Evolutionary conservation across 192 early-diverging fungal species (phyloP).

Genomic region (Borealophlyctis nickersoniae): DNA sequence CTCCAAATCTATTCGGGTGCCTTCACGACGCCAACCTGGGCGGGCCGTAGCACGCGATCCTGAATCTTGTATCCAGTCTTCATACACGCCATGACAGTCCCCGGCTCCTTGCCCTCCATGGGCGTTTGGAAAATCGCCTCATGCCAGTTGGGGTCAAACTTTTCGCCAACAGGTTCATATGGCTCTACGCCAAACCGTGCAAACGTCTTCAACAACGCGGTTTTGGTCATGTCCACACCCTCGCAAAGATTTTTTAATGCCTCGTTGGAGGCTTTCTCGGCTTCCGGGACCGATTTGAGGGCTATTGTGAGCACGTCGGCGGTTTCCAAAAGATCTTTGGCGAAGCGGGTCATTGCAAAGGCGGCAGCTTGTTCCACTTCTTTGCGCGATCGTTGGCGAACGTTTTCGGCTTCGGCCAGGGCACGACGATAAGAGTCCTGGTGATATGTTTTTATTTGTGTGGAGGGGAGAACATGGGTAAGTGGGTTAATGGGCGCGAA

Average conservation of each 20-base stretch:
- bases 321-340: constrained; percentile 90
- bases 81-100: constrained; percentile 81
- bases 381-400: constrained; percentile 80
- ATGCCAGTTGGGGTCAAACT: constrained; percentile 92
- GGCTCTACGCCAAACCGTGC: constrained; percentile 83
- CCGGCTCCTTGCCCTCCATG: constrained; percentile 82
- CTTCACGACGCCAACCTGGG: constrained; percentile 91
- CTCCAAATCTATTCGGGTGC: constrained; percentile 18
- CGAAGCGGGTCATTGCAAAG: constrained; percentile 97
- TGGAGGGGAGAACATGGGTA: too few species aligned
- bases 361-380: constrained; percentile 78
- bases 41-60: constrained; percentile 86
- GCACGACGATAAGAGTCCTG: constrained; percentile 88
- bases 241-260: constrained; percentile 75
- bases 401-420: constrained; percentile 95
- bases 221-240: constrained; percentile 86
- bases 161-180: constrained; percentile 78
- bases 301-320: constrained; percentile 90
- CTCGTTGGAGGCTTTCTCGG: constrained; percentile 48
- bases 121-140: constrained; percentile 94
- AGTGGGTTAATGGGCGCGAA: background rate
- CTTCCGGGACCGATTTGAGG: constrained; percentile 80
- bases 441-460: constrained; percentile 2
- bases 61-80: constrained; percentile 94
- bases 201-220: constrained; percentile 81